These are phyloP conservation scores for Tolypocladium inflatum DNA, from an alignment of 2,329 filamentous ascomycete species.

Conservation along the genomic window DNA sequence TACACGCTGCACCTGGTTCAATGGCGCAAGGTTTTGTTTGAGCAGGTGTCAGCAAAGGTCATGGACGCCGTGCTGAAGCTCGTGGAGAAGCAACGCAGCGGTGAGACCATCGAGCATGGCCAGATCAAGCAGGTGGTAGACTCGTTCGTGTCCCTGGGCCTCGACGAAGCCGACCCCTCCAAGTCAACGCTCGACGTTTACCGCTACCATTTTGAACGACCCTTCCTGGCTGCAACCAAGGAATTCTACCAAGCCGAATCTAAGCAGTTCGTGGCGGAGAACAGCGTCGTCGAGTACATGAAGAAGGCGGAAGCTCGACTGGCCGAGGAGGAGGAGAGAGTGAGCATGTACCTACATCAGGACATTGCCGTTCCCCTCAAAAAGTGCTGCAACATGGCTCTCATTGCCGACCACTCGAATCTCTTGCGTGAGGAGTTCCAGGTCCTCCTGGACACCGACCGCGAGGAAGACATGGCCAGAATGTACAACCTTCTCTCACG, in stretches of 20 bases:
- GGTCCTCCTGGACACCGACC: constrained; percentile 82
- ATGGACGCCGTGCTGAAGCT: constrained; percentile 93
- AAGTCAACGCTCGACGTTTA: constrained; percentile 97
- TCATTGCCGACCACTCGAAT: constrained; percentile 79
- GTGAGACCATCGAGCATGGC: constrained; percentile 92
- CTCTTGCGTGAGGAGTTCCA: constrained; percentile 96
- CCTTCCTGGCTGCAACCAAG: constrained; percentile 78
- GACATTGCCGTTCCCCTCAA: constrained; percentile 82
- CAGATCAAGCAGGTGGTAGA: constrained; percentile 97
- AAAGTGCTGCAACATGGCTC: constrained; percentile 76
- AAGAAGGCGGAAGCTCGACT: constrained; percentile 92
- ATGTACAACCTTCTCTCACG: constrained; percentile 91
- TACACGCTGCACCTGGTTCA: constrained; percentile 94
- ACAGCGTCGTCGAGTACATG: constrained; percentile 98
- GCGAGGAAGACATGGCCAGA: constrained; percentile 87
- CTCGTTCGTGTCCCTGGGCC: constrained; percentile 87
- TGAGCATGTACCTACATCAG: constrained; percentile 80
- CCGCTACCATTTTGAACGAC: constrained; percentile 81
- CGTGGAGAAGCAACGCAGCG: constrained; percentile 93
- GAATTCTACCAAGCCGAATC: constrained; percentile 88
- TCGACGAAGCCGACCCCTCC: constrained; percentile 85
- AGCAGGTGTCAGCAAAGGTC: constrained; percentile 72
- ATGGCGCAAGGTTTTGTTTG: constrained; percentile 89
- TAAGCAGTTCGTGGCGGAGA: constrained; percentile 88
- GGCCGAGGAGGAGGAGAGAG: constrained; percentile 88